These are phyloP conservation scores for Colletotrichum sp. DNA, from an alignment of 2,329 filamentous ascomycete genomes.

Conservation along the genomic window DNA sequence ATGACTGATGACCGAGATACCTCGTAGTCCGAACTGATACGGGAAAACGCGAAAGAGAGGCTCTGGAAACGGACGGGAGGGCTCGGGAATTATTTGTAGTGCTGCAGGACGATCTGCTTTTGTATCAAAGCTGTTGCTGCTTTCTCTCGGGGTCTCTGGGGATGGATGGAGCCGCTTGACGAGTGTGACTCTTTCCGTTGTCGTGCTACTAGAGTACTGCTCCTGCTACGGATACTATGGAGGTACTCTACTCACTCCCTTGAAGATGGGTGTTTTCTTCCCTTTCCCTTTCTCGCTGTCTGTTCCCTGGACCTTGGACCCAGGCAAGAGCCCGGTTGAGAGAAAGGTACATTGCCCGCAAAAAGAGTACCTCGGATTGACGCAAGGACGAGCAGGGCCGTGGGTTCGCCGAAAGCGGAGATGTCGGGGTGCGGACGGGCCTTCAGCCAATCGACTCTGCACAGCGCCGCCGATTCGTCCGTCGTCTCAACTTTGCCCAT, in stretches of 20 bases:
- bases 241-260: constrained; percentile 1
- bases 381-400: constrained; percentile 15
- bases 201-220: constrained; percentile 1
- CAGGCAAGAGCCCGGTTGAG: neutral
- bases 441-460: constrained; percentile 1
- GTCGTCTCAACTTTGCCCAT: constrained; percentile 19
- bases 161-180: constrained; percentile 8
- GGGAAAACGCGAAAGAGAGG: neutral
- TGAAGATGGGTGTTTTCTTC: neutral
- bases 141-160: neutral
- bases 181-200: constrained; percentile 25
- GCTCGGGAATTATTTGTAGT: constrained; percentile 11
- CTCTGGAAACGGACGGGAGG: neutral
- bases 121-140: constrained; percentile 1
- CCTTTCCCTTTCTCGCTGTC: neutral
- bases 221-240: neutral
- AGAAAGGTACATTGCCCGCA: neutral
- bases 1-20: neutral
- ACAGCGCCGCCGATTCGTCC: constrained; percentile 16
- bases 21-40: neutral
- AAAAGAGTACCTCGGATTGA: constrained; percentile 11
- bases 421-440: constrained; percentile 17
- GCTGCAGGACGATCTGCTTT: neutral
- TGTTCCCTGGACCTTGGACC: neutral
- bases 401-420: constrained; percentile 28